These are phyloP conservation scores for Cryphonectria naterciae DNA, from an alignment of 2,329 filamentous ascomycete species.

Conservation along the genomic window DNA sequence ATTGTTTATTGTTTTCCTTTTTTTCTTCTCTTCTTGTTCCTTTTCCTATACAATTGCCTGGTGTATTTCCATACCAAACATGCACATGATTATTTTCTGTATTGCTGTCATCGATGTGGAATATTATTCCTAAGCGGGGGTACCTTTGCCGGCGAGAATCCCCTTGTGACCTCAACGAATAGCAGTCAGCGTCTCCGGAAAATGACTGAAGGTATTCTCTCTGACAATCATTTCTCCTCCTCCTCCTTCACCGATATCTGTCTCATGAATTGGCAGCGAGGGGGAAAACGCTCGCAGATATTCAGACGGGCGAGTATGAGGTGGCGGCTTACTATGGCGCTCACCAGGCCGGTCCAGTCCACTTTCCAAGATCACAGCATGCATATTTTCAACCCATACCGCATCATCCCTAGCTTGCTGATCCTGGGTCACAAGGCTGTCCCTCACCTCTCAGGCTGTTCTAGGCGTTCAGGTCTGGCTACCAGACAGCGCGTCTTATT, in stretches of 20 bases:
- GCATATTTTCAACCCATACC: neutral
- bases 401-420: neutral
- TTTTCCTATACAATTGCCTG: neutral
- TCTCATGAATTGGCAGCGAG: neutral
- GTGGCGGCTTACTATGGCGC: neutral
- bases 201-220: neutral
- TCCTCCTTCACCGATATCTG: neutral
- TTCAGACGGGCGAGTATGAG: neutral
- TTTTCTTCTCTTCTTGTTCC: no score
- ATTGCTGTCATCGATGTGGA: neutral
- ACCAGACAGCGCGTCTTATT: neutral
- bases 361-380: neutral
- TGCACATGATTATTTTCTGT: neutral
- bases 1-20: no score
- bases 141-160: neutral
- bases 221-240: neutral
- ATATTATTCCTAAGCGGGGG: neutral
- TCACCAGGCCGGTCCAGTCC: neutral
- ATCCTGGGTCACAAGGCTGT: neutral
- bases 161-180: neutral
- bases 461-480: neutral
- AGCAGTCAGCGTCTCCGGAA: neutral
- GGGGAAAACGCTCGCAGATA: neutral
- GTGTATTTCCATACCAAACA: neutral
- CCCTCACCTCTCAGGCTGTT: neutral